These are phyloP conservation scores for Fraxinus floribunda DNA, from an alignment of 305 asterid species.

Conservation along the genomic window DNA sequence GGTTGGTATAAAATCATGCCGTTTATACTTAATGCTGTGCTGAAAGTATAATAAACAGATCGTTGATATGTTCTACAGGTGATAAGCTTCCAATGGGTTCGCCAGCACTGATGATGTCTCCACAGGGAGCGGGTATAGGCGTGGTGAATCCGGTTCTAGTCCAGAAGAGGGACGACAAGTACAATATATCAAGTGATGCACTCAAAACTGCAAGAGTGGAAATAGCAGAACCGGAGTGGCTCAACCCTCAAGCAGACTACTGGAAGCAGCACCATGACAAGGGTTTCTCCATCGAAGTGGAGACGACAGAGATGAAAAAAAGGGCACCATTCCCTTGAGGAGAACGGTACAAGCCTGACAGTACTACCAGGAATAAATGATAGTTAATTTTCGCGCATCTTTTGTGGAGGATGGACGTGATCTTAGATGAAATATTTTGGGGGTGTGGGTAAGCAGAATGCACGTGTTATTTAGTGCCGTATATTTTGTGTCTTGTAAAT, in stretches of 20 bases:
- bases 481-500: not conserved
- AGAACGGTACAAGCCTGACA: not conserved
- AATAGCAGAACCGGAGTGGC: conserved; percentile 57
- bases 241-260: conserved; percentile 65
- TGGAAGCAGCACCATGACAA: conserved; percentile 70
- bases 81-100: conserved; percentile 70
- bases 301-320: conserved; percentile 50
- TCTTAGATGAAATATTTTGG: not conserved
- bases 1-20: conserved; percentile 23
- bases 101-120: conserved; percentile 81
- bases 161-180: conserved; percentile 46
- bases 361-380: not conserved
- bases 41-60: not conserved
- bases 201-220: conserved; percentile 39
- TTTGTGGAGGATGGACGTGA: too few species aligned
- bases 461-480: not conserved
- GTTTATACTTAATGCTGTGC: not conserved
- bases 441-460: not conserved
- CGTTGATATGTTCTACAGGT: conserved; percentile 30
- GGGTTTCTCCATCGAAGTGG: conserved; percentile 52
- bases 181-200: conserved; percentile 49
- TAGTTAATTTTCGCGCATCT: too few species aligned
- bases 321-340: conserved; percentile 46
- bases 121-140: conserved; percentile 59
- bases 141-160: conserved; percentile 46